Evolutionary conservation across 805 yeast genomes (phyloP).

Genomic region (Ogataea allantospora): DNA sequence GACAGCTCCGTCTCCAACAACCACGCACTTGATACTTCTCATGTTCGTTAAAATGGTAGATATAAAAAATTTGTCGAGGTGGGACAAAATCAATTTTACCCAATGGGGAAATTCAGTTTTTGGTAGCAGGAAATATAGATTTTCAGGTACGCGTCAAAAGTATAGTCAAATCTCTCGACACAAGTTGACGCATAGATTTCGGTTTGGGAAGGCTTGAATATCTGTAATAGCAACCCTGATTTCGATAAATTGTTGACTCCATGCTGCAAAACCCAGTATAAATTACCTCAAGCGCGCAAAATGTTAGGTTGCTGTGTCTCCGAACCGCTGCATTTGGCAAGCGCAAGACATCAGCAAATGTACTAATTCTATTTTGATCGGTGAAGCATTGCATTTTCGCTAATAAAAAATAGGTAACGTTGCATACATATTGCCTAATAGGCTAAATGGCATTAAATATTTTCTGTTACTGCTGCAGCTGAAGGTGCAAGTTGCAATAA

Average conservation of each 20-base stretch:
- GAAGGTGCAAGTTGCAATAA: not conserved
- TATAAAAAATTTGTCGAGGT: slow-evolving; percentile 2
- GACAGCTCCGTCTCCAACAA: slow-evolving; percentile 94
- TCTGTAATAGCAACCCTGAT: not conserved
- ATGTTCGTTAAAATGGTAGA: slow-evolving; percentile 1
- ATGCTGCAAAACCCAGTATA: no score
- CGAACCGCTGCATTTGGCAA: slow-evolving; percentile 1
- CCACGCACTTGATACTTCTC: slow-evolving; percentile 73
- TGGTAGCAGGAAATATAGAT: not conserved
- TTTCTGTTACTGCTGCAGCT: slow-evolving; percentile 9
- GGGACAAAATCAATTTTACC: slow-evolving; percentile 8
- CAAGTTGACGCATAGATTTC: no score
- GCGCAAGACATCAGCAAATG: not conserved
- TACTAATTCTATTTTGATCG: not conserved
- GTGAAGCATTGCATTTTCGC: slow-evolving; percentile 5
- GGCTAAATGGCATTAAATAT: not conserved
- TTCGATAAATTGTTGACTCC: not conserved
- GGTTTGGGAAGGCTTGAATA: not conserved
- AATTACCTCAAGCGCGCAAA: not conserved
- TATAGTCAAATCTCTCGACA: no score
- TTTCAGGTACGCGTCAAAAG: slow-evolving; percentile 1
- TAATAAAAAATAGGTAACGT: no score
- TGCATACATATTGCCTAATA: slow-evolving; percentile 7
- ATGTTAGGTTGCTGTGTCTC: not conserved
- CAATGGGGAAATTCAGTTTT: slow-evolving; percentile 7